A percentile compares a stretch with the other conserved stretches of the same genome.
phyloP scores from a whole-genome alignment of 2,329 filamentous ascomycete genomes.

The Cucurbitaria berberidis region DNA sequence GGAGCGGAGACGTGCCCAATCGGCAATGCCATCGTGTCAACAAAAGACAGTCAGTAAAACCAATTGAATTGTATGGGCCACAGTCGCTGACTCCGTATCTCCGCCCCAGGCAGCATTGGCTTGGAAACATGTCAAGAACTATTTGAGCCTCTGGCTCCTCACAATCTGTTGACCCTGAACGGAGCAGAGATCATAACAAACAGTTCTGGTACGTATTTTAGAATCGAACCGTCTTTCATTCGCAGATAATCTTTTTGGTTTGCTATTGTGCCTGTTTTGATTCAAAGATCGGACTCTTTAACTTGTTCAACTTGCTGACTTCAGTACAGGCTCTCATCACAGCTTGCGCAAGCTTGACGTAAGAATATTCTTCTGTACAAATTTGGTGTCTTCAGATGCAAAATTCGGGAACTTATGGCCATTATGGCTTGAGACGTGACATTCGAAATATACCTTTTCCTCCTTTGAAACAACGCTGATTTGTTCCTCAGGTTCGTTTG shows the following conservation, averaged over 20 bases:
- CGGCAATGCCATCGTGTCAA: not conserved
- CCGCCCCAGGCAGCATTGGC: not conserved
- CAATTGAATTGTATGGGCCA: not conserved
- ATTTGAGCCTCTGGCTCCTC: not conserved
- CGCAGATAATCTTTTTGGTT: too few relatives aligned
- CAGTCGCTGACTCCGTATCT: too few relatives aligned
- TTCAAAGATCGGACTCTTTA: too few relatives aligned
- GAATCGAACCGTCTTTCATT: not conserved
- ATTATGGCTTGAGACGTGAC: too few relatives aligned
- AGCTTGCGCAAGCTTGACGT: not conserved
- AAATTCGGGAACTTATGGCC: too few relatives aligned
- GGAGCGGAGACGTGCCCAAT: not conserved
- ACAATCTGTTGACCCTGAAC: not conserved
- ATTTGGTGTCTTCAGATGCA: too few relatives aligned
- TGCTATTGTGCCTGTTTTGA: too few relatives aligned
- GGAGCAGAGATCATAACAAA: not conserved
- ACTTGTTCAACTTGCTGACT: too few relatives aligned
- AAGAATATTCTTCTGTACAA: not conserved
- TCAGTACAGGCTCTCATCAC: not conserved
- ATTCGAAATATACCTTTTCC: too few relatives aligned
- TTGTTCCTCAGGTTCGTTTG: slow-evolving; percentile 49
- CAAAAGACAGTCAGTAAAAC: not conserved
- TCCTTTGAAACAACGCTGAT: too few relatives aligned
- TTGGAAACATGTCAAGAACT: not conserved
- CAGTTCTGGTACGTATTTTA: not conserved